Evolutionary conservation across 768 basidiomycete genomes (phyloP).

Genomic region (Sarcomyxa edulis): DNA sequence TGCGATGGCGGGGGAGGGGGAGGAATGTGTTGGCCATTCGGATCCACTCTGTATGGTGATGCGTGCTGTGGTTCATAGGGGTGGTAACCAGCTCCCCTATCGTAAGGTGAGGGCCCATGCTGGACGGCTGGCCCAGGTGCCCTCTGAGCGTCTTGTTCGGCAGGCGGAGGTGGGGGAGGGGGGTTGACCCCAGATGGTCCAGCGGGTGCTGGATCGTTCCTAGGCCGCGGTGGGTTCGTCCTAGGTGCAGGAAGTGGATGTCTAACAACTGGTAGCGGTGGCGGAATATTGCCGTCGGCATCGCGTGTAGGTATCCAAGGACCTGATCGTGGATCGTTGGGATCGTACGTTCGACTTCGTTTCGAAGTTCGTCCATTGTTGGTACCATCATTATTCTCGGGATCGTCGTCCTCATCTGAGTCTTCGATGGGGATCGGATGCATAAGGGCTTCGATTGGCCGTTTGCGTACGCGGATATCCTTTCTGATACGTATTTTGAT

Average conservation of each 20-base stretch:
- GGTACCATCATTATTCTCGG: constrained; percentile 14
- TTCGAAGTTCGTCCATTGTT: constrained; percentile 25
- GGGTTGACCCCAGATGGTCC: constrained; percentile 10
- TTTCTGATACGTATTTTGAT: constrained; percentile 94
- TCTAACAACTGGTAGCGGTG: constrained; percentile 6
- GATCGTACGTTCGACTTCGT: constrained; percentile 30
- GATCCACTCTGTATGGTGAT: constrained; percentile 2
- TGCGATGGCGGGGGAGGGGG: constrained; percentile 5
- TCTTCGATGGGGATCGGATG: constrained; percentile 22
- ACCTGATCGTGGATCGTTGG: too few species aligned
- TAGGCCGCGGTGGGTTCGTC: constrained; percentile 7
- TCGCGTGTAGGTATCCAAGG: constrained; percentile 18
- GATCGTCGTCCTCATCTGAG: constrained; percentile 18
- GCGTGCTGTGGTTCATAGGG: neutral
- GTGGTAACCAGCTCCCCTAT: constrained; percentile 6
- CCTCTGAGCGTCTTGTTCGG: neutral
- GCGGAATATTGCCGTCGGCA: constrained; percentile 1
- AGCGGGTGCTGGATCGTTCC: constrained; percentile 7
- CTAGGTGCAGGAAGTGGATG: constrained; percentile 2
- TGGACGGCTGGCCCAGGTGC: constrained; percentile 3
- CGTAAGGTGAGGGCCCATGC: too few species aligned
- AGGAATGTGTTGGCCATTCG: neutral
- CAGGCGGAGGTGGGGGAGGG: constrained; percentile 11
- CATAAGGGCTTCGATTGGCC: constrained; percentile 41
- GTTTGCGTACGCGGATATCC: constrained; percentile 81